Evolutionary conservation across 345 rosid genomes (phyloP), one percentile per base, ranked within the genome.

Genomic region (Populus pruinosa): DNA sequence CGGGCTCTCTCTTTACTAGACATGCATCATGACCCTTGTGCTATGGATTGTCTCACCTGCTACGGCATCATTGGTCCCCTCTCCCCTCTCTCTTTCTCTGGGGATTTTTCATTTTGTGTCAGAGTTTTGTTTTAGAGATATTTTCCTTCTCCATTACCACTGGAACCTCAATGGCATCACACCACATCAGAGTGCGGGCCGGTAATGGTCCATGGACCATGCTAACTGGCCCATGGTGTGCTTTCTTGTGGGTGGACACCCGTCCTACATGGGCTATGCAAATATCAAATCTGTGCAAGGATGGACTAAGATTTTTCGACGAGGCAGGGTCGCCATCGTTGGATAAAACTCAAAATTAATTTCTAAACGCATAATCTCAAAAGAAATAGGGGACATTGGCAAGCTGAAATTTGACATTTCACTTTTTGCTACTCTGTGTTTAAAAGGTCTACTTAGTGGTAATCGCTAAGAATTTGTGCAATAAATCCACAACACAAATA

Each of bases 1-100:
- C 76, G 83, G 84, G 86, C 74, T 81, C 81, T 77, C 80, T 71
- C 91, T 89, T 90, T 90, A 74, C 33, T 65, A 76, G 91, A 87
- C 91, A 91, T 75, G 62, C 85, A 91, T 91, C 88, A 89, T 91
- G 86, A 81, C 82, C 77, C 79, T 73, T 84, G 86, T 74, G 83
- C 85, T 88, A 85, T 90, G 89, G 73, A 74, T 85, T 89, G 94
- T 91, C 85, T 76, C 89, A 43, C 80, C 78, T 77, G 38, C 44
- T 50, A 27, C 8, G 21, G 36, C 83, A 83, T 49, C 67, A 61
- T 38, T 59, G 76, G 79, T 44, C 82, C 79, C n/a, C 66, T 56
- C 78, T 9, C 69, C 16, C 18, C 16, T 50, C 11, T 18, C 36
- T 70, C 18, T 17, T 1, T 16, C 2, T 23, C 6, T 39, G 7